Evolutionary conservation across 139 green algal species (phyloP), one percentile per base, ranked within the genome.

Genomic region (Deuterostichococcus epilithicus): DNA sequence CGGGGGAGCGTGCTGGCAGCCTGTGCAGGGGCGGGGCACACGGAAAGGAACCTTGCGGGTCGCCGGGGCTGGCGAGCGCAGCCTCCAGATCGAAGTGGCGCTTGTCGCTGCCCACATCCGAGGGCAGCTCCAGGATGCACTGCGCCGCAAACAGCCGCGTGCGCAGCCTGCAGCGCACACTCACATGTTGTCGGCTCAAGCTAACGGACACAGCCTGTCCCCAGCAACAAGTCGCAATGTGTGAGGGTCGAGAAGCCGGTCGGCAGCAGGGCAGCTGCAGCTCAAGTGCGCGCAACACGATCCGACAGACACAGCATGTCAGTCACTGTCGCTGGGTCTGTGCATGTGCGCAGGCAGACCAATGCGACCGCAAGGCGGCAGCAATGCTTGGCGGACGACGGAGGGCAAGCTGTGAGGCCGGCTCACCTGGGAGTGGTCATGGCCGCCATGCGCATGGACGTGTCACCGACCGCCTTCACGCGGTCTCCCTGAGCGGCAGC

Each of bases 91-190:
- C 80, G 35, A 86, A 80, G 69, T 97, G 93, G 2, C 81, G 81
- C 6, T 79, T 38, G 65, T 96, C 84, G 5, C 45, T 30, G 0
- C 82, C 81, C 33, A 87, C 87, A 33, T 75, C 72, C 4, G 45
- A 38, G n/a, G 91, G 90, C 18, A 96, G 68, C 5, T 81, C 78
- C 74, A 88, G 72, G 39, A 97, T 78, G 75, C 87, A 87, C 58
- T 86, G 76, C 0, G 87, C 87, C 1, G 92, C 90, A 89, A 97
- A 94, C 67, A 95, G 63, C 3, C 92, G 86, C 0, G 92, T 97
- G 68, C 88, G 86, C 72, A 94, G 85, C n/a, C 93, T 59, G 70
- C 67, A 52, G 44, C 47, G 26, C 72, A n/a, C 37, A 28, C 65
- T n/a, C n/a, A n/a, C n/a, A n/a, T n/a, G n/a, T n/a, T n/a, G n/a